phyloP scores from a whole-genome alignment of 768 basidiomycete genomes.

The Cystobasidium ongulense region DNA sequence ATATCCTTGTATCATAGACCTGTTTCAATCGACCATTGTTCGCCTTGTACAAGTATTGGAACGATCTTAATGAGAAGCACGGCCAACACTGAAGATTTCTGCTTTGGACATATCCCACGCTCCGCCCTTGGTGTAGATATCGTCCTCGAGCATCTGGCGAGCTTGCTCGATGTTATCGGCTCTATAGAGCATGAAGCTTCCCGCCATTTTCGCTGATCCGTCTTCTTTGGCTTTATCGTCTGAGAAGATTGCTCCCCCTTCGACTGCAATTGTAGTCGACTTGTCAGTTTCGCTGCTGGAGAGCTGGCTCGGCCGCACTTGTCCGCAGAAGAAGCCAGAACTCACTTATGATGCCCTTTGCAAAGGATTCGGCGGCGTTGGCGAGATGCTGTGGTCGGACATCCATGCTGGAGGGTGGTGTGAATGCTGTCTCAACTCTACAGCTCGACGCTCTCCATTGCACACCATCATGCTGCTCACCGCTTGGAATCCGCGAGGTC shows the following conservation, averaged over 20 bases:
- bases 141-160: conserved; percentile 6
- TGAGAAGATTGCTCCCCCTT: conserved; percentile 14
- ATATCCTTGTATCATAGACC: too few species aligned
- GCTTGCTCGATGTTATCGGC: conserved; percentile 22
- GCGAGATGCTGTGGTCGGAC: conserved; percentile 17
- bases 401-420: neutral
- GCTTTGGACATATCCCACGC: conserved; percentile 25
- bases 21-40: too few species aligned
- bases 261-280: neutral
- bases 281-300: neutral
- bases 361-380: neutral
- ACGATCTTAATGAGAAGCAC: neutral
- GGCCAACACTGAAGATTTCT: neutral
- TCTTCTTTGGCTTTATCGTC: conserved; percentile 15
- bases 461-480: too few species aligned
- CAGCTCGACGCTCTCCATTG: neutral
- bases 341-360: neutral
- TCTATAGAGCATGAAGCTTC: conserved; percentile 24
- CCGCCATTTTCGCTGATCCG: conserved; percentile 7
- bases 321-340: neutral
- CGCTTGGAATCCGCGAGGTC: conserved; percentile 6
- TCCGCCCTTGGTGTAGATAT: conserved; percentile 19
- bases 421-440: neutral
- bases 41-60: too few species aligned
- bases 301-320: neutral